These are phyloP conservation scores for Globisporangium echinulatum DNA, from an alignment of 352 stramenopile genomes.

Conservation along the genomic window DNA sequence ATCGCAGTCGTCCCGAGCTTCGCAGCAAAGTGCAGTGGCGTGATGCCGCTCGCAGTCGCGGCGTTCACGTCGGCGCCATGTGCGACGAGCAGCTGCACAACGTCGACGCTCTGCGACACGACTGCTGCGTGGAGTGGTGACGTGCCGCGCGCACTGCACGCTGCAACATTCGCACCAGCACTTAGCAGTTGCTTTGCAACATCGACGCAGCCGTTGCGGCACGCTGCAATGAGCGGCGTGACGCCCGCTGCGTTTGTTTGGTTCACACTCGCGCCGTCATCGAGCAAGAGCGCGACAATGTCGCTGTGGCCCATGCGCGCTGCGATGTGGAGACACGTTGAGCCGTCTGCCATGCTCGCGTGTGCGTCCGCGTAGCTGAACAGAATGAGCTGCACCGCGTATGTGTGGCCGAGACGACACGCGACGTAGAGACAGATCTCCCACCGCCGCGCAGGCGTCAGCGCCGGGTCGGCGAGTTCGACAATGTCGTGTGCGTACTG, in stretches of 20 bases:
- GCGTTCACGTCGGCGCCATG: slow-evolving; percentile 62
- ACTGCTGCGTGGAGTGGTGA: slow-evolving; percentile 62
- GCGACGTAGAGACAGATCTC: slow-evolving; percentile 70
- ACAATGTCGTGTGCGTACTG: slow-evolving; percentile 61
- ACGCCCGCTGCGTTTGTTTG: slow-evolving; percentile 49
- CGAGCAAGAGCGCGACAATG: slow-evolving; percentile 54
- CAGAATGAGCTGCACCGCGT: slow-evolving; percentile 66
- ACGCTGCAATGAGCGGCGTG: slow-evolving; percentile 67
- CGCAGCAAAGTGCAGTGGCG: slow-evolving; percentile 71
- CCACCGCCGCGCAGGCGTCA: slow-evolving; percentile 52
- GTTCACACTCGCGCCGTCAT: slow-evolving; percentile 64
- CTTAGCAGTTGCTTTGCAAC: slow-evolving; percentile 49
- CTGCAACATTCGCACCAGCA: slow-evolving; percentile 33
- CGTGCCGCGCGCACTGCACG: slow-evolving; percentile 44
- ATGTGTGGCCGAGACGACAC: slow-evolving; percentile 65
- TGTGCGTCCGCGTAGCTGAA: slow-evolving; percentile 71
- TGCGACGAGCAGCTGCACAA: slow-evolving; percentile 63
- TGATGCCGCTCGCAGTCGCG: slow-evolving; percentile 59
- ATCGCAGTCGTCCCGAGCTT: slow-evolving; percentile 56
- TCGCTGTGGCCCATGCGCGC: slow-evolving; percentile 59
- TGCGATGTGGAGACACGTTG: slow-evolving; percentile 67
- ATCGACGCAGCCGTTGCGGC: slow-evolving; percentile 51
- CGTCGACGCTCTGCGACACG: slow-evolving; percentile 54
- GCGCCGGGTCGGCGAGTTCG: slow-evolving; percentile 37
- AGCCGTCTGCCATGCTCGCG: slow-evolving; percentile 49